A percentile compares a stretch with the other conserved stretches of the same genome.
phyloP scores from a whole-genome alignment of 2,329 filamentous ascomycete genomes.

The Eurotiales sp. region DNA sequence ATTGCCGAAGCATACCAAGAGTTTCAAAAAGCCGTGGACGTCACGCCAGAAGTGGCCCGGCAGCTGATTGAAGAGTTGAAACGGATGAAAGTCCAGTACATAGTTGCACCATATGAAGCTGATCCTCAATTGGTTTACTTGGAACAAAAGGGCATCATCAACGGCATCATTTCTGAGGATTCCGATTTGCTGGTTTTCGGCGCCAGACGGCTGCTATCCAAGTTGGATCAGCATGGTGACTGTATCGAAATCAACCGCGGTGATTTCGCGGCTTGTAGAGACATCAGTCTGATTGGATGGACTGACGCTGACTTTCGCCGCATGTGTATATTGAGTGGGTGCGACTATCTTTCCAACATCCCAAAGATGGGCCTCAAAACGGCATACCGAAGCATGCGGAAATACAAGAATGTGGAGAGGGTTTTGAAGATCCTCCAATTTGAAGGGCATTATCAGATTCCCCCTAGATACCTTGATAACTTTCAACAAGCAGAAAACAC shows the following conservation, averaged over 20 bases:
- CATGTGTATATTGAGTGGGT: conserved; percentile 96
- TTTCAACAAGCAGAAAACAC: conserved; percentile 88
- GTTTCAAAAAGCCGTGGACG: conserved; percentile 90
- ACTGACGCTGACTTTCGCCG: conserved; percentile 83
- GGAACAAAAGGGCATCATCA: conserved; percentile 76
- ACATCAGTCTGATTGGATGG: conserved; percentile 88
- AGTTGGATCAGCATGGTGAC: conserved; percentile 88
- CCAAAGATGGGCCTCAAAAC: conserved; percentile 87
- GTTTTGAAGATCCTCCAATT: conserved; percentile 81
- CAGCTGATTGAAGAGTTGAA: conserved; percentile 90
- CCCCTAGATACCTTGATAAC: conserved; percentile 71
- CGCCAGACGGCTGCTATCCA: conserved; percentile 83
- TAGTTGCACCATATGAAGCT: conserved; percentile 96
- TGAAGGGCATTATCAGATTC: conserved; percentile 78
- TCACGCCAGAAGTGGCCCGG: conserved; percentile 93
- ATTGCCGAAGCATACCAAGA: conserved; percentile 75
- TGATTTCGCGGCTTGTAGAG: conserved; percentile 83
- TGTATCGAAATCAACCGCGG: conserved; percentile 87
- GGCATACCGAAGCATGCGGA: conserved; percentile 83
- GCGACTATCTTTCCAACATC: conserved; percentile 88
- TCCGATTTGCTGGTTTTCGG: conserved; percentile 96
- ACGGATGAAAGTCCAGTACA: conserved; percentile 70
- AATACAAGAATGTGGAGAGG: conserved; percentile 81
- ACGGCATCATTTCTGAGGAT: conserved; percentile 91
- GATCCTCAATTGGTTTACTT: conserved; percentile 96